Evolutionary conservation across 768 basidiomycete genomes (phyloP), one percentile per base, ranked within the genome.

Genomic region (Sarcodon sp.): DNA sequence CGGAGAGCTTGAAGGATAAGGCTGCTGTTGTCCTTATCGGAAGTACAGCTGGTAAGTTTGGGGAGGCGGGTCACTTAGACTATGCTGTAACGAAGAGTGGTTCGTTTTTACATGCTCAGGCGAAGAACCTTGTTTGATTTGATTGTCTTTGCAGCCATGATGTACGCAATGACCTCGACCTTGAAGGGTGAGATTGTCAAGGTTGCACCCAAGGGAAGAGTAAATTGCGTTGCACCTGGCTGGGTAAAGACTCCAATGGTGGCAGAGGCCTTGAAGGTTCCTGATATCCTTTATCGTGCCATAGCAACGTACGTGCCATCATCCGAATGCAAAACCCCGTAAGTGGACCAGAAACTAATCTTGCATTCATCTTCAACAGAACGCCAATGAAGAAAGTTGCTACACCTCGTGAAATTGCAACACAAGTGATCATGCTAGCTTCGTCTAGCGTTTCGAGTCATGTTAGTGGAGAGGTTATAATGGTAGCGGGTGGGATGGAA

Each of bases 161-260:
- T 84, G 83, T 80, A 83, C 51, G 86, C 83, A 1, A 57, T 87
- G 33, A 75, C 74, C 3, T 62, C 79, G 54, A 68, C 77, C 4
- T 68, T 87, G 54, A 87, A 87, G 64, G 87, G 87, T 59, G 84
- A 88, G 62, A 85, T 87, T 47, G 84, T 88, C 41, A 76, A 76
- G 61, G 74, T 86, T 50, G 83, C 83, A 0, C 80, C 83, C 0
- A 69, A 61, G 47, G 86, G 74, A 0, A 69, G 84, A n/a, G 83
- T 86, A 3, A 87, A 87, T 53, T 67, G 69, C 39, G 68, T 87
- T 13, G 79, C 73, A 0, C 84, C 85, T 4, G 59, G 58, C 1
- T 61, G 58, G 77, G 75, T 77, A 6, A 68, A 59, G 44, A 86
- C 83, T 49, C 73, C 77, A 0, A 80, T 77, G 76, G 79, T 72